Evolutionary conservation across 768 basidiomycete genomes (phyloP).

Genomic region (Serpula lacrymans): DNA sequence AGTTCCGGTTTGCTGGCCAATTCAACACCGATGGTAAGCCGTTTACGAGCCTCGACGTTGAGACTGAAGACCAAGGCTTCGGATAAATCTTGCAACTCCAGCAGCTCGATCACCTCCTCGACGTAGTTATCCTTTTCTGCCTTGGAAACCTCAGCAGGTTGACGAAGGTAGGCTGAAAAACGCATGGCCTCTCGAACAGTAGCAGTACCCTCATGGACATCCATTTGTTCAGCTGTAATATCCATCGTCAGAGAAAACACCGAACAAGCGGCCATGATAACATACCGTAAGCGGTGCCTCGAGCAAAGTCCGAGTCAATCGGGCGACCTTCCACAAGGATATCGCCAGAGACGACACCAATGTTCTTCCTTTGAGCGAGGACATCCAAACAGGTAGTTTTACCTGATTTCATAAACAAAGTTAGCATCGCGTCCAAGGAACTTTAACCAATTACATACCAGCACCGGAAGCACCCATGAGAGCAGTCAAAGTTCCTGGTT

Average conservation of each 20-base stretch:
- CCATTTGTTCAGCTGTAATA: constrained; percentile 71
- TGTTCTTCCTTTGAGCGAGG: constrained; percentile 68
- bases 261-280: constrained; percentile 23
- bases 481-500: constrained; percentile 84
- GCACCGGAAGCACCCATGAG: constrained; percentile 87
- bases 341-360: constrained; percentile 63
- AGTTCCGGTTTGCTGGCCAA: constrained; percentile 65
- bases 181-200: constrained; percentile 84
- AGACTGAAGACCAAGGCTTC: constrained; percentile 78
- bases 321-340: constrained; percentile 65
- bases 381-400: constrained; percentile 78
- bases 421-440: constrained; percentile 23
- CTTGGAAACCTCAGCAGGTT: constrained; percentile 61
- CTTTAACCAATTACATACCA: constrained; percentile 35
- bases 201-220: constrained; percentile 77
- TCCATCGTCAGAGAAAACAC: constrained; percentile 20
- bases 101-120: constrained; percentile 78
- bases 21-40: constrained; percentile 89
- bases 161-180: constrained; percentile 82
- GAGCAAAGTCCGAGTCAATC: constrained; percentile 51
- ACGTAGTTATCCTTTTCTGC: constrained; percentile 79
- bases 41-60: constrained; percentile 70
- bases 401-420: constrained; percentile 44
- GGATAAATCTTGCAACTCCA: constrained; percentile 80
- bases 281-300: constrained; percentile 76